phyloP scores from a whole-genome alignment of 75 land plant species.

The Sequoia sempervirens region DNA sequence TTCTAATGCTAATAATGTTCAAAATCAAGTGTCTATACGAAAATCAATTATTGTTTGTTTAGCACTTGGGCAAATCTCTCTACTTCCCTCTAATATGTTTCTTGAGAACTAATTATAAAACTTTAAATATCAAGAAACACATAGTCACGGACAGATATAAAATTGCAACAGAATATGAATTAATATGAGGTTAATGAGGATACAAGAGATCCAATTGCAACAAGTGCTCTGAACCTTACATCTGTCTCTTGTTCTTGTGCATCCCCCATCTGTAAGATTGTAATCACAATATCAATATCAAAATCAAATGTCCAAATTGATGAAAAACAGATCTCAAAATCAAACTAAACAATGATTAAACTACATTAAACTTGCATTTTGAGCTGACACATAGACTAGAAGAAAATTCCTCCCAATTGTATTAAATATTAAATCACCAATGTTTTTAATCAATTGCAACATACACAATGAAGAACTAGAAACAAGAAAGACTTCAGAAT shows the following conservation, averaged over 20 bases:
- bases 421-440: not conserved
- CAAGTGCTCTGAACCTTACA: too few relatives aligned
- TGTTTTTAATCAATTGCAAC: not conserved
- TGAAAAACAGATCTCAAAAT: not conserved
- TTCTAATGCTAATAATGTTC: not conserved
- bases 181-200: constrained; percentile 10
- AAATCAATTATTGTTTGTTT: not conserved
- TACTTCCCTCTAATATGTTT: not conserved
- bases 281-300: constrained; percentile 1
- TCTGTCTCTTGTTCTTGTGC: too few relatives aligned
- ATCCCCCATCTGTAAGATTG: constrained; percentile 1
- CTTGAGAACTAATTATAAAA: not conserved
- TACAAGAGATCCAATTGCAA: constrained; percentile 55
- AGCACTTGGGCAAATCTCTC: not conserved
- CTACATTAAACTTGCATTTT: not conserved
- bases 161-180: not conserved
- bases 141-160: not conserved
- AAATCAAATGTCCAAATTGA: not conserved
- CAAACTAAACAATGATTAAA: not conserved
- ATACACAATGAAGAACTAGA: not conserved
- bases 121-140: not conserved
- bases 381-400: not conserved
- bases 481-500: not conserved
- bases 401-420: not conserved
- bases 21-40: not conserved